Percentiles rank a stretch among this genome's conserved stretches.
These are phyloP conservation scores for Filobasidium floriforme DNA, from an alignment of 768 basidiomycete genomes.

Conservation along the genomic window DNA sequence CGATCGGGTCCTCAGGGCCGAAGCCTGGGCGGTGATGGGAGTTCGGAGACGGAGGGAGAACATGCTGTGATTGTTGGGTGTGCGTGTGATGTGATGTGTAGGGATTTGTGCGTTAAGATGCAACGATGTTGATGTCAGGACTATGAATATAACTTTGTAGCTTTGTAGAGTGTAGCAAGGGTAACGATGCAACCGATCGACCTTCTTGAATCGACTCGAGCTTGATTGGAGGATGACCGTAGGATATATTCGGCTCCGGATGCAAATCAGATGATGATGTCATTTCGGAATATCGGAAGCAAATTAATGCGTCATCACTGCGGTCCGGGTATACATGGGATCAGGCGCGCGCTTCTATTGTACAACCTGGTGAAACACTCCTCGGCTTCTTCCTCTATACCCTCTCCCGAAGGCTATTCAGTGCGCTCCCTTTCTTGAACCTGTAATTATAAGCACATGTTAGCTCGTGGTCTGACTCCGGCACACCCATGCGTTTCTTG, in stretches of 20 bases:
- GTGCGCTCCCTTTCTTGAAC: slow-evolving; percentile 22
- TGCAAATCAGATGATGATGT: too few relatives aligned
- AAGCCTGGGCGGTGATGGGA: slow-evolving; percentile 2
- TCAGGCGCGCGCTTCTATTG: background rate
- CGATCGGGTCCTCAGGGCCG: background rate
- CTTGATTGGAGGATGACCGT: too few relatives aligned
- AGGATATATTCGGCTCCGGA: too few relatives aligned
- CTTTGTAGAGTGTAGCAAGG: too few relatives aligned
- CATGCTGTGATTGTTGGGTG: background rate
- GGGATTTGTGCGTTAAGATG: background rate
- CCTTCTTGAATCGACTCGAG: too few relatives aligned
- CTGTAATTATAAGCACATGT: background rate
- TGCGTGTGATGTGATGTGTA: background rate
- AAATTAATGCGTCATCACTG: too few relatives aligned
- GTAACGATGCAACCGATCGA: too few relatives aligned
- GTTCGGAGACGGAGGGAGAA: slow-evolving; percentile 8
- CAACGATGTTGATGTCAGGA: too few relatives aligned
- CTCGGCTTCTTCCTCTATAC: background rate
- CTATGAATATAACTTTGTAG: too few relatives aligned
- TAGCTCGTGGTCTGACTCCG: background rate
- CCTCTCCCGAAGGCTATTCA: slow-evolving; percentile 17
- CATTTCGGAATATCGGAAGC: too few relatives aligned
- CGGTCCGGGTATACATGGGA: too few relatives aligned
- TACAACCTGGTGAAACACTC: background rate
- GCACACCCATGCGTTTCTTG: background rate